phyloP scores from a whole-genome alignment of 192 early-diverging fungal genomes.

The Coemansia sp. region DNA sequence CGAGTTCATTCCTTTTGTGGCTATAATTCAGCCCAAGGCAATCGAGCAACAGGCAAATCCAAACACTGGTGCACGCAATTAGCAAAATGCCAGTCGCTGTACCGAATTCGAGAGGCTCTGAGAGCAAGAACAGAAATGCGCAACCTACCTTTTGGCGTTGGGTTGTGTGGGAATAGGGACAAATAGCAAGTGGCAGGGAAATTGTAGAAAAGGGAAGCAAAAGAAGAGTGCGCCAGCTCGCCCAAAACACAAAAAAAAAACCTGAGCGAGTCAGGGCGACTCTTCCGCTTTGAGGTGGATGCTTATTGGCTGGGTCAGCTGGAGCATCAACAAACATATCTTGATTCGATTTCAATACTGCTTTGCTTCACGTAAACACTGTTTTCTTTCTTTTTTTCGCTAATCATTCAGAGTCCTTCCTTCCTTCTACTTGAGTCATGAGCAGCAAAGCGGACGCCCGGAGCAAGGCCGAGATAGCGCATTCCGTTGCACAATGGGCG shows the following conservation, averaged over 20 bases:
- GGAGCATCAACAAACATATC: background rate
- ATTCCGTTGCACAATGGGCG: constrained; percentile 41
- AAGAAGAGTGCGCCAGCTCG: background rate
- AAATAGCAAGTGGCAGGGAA: background rate
- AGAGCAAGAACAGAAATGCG: background rate
- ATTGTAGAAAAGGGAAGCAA: background rate
- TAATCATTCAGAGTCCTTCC: background rate
- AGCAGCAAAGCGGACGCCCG: background rate
- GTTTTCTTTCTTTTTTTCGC: background rate
- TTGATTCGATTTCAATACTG: background rate
- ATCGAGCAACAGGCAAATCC: background rate
- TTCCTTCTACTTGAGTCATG: background rate
- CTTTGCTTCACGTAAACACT: background rate
- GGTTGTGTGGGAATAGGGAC: background rate
- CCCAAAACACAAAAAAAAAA: background rate
- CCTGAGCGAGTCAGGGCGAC: background rate
- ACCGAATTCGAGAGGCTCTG: background rate
- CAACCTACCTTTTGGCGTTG: background rate
- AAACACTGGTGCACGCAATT: background rate
- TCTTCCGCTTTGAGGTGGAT: background rate
- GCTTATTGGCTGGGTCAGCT: background rate
- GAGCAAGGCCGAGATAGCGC: constrained; percentile 30
- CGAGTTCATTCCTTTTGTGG: constrained; percentile 21
- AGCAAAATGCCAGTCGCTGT: background rate
- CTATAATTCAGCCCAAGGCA: background rate